phyloP scores from a whole-genome alignment of 257 asterid genomes.

The Gentiana straminea region DNA sequence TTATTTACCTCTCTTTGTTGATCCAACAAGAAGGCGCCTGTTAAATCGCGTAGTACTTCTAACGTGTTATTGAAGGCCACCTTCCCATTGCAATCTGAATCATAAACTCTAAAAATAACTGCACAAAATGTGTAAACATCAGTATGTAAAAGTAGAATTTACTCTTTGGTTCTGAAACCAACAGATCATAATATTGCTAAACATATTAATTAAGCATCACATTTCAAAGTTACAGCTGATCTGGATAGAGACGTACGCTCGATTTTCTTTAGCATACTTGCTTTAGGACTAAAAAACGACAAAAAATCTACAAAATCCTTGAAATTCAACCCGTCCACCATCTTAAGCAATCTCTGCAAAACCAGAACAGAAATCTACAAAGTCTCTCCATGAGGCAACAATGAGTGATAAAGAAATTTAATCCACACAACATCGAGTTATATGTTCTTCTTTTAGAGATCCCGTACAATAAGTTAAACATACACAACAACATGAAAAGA shows the following conservation, averaged over 20 bases:
- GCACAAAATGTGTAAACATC: background rate
- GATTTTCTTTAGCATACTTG: conserved; percentile 54
- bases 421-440: too few species aligned
- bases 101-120: conserved; percentile 83
- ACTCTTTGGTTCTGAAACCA: too few species aligned
- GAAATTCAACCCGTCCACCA: conserved; percentile 93
- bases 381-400: too few species aligned
- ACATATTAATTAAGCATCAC: background rate
- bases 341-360: conserved; percentile 74
- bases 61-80: conserved; percentile 53
- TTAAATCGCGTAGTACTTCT: conserved; percentile 59
- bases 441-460: too few species aligned
- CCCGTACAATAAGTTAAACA: too few species aligned
- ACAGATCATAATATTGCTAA: background rate
- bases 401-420: too few species aligned
- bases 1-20: conserved; percentile 72
- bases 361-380: background rate
- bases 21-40: conserved; percentile 71
- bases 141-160: too few species aligned
- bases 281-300: conserved; percentile 85
- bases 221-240: background rate
- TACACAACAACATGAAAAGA: too few species aligned
- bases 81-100: conserved; percentile 70
- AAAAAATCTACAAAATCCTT: conserved; percentile 81
- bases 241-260: conserved; percentile 37